phyloP scores from a whole-genome alignment of 2,329 filamentous ascomycete species.

The Metarhizium album region DNA sequence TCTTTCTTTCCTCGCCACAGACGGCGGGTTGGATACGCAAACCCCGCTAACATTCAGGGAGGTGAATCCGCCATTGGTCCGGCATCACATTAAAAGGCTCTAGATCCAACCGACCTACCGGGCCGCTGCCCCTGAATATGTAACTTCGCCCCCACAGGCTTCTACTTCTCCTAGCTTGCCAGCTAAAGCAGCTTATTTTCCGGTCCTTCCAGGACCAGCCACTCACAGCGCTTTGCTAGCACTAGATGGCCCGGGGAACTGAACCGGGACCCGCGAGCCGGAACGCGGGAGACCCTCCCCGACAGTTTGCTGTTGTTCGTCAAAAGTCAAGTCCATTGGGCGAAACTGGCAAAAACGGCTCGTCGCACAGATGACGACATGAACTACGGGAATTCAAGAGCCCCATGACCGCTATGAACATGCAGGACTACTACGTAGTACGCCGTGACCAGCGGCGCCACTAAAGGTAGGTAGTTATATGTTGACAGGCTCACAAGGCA shows the following conservation, averaged over 20 bases:
- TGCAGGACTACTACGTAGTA: too few relatives aligned
- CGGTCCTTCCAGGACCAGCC: conserved; percentile 2
- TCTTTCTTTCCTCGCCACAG: not conserved
- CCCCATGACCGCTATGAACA: not conserved
- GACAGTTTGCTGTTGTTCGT: not conserved
- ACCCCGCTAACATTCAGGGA: not conserved
- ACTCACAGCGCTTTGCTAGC: conserved; percentile 1
- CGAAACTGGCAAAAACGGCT: not conserved
- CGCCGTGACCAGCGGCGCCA: conserved; percentile 1
- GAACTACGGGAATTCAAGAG: not conserved
- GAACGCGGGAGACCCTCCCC: conserved; percentile 6
- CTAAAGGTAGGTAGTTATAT: not conserved
- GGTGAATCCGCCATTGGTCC: not conserved
- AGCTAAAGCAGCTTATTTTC: conserved; percentile 6
- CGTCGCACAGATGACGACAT: conserved; percentile 4
- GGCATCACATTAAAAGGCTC: conserved; percentile 4
- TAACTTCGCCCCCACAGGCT: not conserved
- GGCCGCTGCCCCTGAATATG: conserved; percentile 5
- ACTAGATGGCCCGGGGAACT: conserved; percentile 9
- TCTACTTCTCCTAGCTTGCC: not conserved
- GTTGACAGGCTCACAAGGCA: conserved; percentile 1
- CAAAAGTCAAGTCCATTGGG: not conserved
- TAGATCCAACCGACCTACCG: conserved; percentile 11
- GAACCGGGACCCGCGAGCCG: conserved; percentile 10
- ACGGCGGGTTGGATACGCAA: not conserved